Percentiles rank a stretch among this genome's conserved stretches.
Evolutionary conservation across 139 green algal species (phyloP).

Genomic region (Penium margaritaceum): DNA sequence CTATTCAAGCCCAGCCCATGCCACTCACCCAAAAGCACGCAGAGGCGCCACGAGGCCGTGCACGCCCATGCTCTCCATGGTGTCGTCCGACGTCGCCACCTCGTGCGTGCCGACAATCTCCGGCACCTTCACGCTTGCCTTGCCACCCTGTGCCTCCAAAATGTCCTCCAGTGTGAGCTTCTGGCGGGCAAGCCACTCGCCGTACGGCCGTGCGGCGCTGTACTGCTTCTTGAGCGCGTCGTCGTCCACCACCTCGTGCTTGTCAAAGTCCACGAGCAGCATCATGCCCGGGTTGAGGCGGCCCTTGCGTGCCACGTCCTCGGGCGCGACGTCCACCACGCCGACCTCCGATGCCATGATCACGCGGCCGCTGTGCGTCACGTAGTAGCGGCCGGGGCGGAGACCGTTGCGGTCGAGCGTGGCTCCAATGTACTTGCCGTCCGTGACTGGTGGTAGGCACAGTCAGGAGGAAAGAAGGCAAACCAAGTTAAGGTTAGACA

Average conservation of each 20-base stretch:
- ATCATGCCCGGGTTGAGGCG: slow-evolving; percentile 93
- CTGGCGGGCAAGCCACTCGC: slow-evolving; percentile 71
- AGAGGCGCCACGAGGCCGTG: slow-evolving; percentile 81
- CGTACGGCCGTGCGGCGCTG: slow-evolving; percentile 66
- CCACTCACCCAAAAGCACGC: slow-evolving; percentile 47
- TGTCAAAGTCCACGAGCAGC: slow-evolving; percentile 90
- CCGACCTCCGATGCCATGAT: slow-evolving; percentile 60
- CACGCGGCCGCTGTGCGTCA: slow-evolving; percentile 69
- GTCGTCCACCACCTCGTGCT: slow-evolving; percentile 45
- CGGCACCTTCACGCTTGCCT: no score
- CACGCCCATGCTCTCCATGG: slow-evolving; percentile 89
- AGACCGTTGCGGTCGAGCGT: slow-evolving; percentile 93
- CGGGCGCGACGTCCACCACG: slow-evolving; percentile 80
- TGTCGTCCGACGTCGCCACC: slow-evolving; percentile 41
- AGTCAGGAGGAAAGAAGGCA: no score
- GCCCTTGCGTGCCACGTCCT: slow-evolving; percentile 79
- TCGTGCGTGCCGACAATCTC: slow-evolving; percentile 21
- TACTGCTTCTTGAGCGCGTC: slow-evolving; percentile 55
- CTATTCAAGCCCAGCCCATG: no score
- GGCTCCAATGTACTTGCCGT: slow-evolving; percentile 82
- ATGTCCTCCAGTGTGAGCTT: slow-evolving; percentile 61
- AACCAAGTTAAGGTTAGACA: no score
- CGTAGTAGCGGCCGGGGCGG: slow-evolving; percentile 87
- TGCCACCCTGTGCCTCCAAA: no score
- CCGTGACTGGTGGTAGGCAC: no score